These are phyloP conservation scores for Serendipita sp. DNA, from an alignment of 768 basidiomycete genomes.

Conservation along the genomic window DNA sequence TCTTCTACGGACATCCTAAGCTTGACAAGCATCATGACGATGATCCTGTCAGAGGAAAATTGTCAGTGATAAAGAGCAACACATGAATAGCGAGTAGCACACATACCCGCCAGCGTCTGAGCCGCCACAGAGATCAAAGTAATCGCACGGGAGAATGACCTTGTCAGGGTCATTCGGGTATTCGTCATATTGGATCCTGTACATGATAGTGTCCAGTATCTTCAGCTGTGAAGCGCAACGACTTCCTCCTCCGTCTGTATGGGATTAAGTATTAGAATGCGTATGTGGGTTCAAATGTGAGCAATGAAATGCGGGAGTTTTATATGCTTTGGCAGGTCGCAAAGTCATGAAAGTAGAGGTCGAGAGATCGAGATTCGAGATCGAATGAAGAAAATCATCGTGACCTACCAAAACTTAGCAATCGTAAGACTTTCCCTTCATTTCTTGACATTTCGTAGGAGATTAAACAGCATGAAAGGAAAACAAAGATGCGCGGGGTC, in stretches of 20 bases:
- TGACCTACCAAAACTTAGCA: constrained; percentile 1
- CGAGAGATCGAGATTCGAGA: too few relatives aligned
- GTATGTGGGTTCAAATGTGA: too few relatives aligned
- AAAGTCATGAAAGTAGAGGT: too few relatives aligned
- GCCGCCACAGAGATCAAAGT: constrained; percentile 19
- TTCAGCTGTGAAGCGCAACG: background rate
- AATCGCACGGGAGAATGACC: constrained; percentile 15
- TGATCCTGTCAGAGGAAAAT: background rate
- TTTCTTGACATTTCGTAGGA: constrained; percentile 18
- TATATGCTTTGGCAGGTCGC: too few relatives aligned
- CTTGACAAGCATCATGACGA: constrained; percentile 10
- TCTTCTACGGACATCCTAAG: constrained; percentile 6
- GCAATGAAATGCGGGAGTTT: too few relatives aligned
- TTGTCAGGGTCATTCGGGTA: background rate
- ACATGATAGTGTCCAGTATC: background rate
- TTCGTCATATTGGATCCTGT: background rate
- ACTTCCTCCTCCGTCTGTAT: background rate
- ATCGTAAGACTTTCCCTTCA: constrained; percentile 30
- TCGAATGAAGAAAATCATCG: background rate
- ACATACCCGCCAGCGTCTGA: constrained; percentile 18
- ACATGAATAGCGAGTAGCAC: too few relatives aligned
- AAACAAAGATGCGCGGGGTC: too few relatives aligned
- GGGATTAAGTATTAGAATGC: too few relatives aligned
- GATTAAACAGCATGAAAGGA: too few relatives aligned
- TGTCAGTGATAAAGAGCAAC: background rate